Percentiles rank a stretch among this genome's conserved stretches.
phyloP scores from a whole-genome alignment of 805 yeast genomes.

The Kodamaea kakaduensis region DNA sequence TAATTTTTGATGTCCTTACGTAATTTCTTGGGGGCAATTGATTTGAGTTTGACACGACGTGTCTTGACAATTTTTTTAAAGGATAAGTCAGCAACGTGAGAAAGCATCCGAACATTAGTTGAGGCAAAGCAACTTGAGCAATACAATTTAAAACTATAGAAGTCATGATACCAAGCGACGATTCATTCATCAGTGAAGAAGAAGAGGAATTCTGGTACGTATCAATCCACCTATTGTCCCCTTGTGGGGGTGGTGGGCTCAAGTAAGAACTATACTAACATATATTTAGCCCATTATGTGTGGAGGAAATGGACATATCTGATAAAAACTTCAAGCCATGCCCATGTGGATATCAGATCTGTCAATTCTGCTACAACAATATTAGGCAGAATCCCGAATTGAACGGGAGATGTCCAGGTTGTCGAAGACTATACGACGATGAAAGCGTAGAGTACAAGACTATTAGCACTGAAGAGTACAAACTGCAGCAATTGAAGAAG shows the following conservation, averaged over 20 bases:
- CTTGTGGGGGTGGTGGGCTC: not conserved
- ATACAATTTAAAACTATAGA: not conserved
- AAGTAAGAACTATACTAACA: conserved; percentile 18
- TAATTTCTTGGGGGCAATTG: conserved; percentile 1
- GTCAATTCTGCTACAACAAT: conserved; percentile 97
- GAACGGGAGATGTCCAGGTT: conserved; percentile 96
- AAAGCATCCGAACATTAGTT: too few species aligned
- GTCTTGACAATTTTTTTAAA: conserved; percentile 4
- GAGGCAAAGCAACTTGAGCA: not conserved
- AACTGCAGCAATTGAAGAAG: conserved; percentile 72
- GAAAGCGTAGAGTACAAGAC: conserved; percentile 84
- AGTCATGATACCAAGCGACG: conserved; percentile 36
- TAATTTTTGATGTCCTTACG: not conserved
- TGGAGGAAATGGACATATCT: conserved; percentile 95
- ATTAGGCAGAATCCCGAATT: conserved; percentile 93
- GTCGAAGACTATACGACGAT: conserved; percentile 92
- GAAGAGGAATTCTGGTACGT: conserved; percentile 72
- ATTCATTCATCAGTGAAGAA: conserved; percentile 67
- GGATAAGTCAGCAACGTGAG: conserved; percentile 1
- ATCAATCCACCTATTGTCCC: not conserved
- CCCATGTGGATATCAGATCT: conserved; percentile 98
- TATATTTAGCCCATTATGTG: conserved; percentile 74
- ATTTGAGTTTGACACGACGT: conserved; percentile 6
- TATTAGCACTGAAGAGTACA: conserved; percentile 82
- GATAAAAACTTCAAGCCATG: conserved; percentile 98